A percentile compares a stretch with the other conserved stretches of the same genome.
Evolutionary conservation across 140 eudicot species (phyloP).

Genomic region (Anethum foeniculum): DNA sequence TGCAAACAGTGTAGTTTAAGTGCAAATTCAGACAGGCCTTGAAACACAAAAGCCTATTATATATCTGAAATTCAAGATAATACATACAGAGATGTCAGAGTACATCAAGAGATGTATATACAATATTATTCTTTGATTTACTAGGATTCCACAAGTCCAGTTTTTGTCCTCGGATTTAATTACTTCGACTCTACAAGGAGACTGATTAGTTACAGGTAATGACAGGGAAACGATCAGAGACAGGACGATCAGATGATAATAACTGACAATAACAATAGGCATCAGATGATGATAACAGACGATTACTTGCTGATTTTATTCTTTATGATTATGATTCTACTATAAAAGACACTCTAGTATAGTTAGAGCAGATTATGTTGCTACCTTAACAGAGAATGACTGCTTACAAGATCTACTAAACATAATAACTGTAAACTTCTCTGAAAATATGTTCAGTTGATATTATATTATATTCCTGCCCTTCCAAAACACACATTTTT

Average conservation of each 20-base stretch:
- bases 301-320: background rate
- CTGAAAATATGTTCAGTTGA: background rate
- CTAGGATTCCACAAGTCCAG: background rate
- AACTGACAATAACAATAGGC: background rate
- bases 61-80: background rate
- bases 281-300: background rate
- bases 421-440: background rate
- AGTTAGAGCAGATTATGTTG: background rate
- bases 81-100: background rate
- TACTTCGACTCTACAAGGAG: background rate
- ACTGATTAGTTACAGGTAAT: background rate
- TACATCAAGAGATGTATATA: background rate
- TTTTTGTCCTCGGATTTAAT: background rate
- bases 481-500: background rate
- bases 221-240: background rate
- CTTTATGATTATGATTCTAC: background rate
- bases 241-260: background rate
- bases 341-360: background rate
- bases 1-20: background rate
- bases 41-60: background rate
- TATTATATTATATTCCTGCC: background rate
- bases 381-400: background rate
- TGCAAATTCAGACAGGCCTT: background rate
- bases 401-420: background rate
- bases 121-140: background rate